Evolutionary conservation across 2,329 filamentous ascomycete genomes (phyloP).

Genomic region (Neurospora crassa): DNA sequence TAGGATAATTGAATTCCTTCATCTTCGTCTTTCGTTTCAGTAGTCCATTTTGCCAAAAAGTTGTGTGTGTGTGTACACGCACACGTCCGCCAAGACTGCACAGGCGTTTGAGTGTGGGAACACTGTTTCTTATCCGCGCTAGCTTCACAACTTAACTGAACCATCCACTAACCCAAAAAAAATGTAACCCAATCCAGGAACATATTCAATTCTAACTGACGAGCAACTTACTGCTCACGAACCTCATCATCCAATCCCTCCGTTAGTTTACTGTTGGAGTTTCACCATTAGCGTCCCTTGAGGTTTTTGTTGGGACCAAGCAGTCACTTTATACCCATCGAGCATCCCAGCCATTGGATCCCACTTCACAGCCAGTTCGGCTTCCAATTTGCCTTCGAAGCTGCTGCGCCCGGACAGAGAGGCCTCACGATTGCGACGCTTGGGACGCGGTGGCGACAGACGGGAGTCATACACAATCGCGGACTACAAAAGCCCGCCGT

Average conservation of each 20-base stretch:
- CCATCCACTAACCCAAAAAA: neutral
- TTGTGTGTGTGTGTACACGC: too few relatives aligned
- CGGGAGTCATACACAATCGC: neutral
- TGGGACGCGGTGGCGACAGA: conserved; percentile 1
- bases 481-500: neutral
- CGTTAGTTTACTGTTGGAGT: neutral
- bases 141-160: neutral
- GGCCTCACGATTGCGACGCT: neutral
- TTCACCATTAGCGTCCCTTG: neutral
- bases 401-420: neutral
- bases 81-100: too few relatives aligned
- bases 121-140: neutral
- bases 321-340: neutral
- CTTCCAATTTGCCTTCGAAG: neutral
- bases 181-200: conserved; percentile 1
- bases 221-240: neutral
- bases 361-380: neutral
- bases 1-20: too few relatives aligned
- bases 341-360: neutral
- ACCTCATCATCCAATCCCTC: neutral
- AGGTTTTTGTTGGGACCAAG: neutral
- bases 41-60: too few relatives aligned
- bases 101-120: too few relatives aligned
- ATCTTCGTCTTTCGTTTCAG: too few relatives aligned
- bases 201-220: neutral